Evolutionary conservation across 768 basidiomycete genomes (phyloP), one percentile per base, ranked within the genome.

Genomic region (Lactifluus rugatus): DNA sequence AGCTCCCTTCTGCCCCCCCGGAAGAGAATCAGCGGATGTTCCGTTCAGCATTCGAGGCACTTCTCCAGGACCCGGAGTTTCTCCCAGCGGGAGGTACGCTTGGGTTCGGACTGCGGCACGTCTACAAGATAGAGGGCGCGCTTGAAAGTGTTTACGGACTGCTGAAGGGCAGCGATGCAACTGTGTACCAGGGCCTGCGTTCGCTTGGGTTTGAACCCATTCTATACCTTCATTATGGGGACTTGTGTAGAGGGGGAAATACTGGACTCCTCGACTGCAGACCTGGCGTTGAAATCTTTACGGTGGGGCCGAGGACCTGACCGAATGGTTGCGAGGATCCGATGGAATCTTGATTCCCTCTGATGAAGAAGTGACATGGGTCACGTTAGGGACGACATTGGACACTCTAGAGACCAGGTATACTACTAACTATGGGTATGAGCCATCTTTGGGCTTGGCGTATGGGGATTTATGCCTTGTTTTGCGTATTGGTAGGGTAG

Each of bases 381-480:
- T 58, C 13, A 52, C 42, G 14, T 28, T 17, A 8, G 13, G 14
- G 19, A 50, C 57, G 42, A 16, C 14, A 36, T 45, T 42, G 45
- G 48, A 36, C 11, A 21, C 23, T 19, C 32, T 16, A 17, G 31
- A 52, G 37, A 31, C 5, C 8, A 8, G 8, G 31, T 31, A 31
- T 5, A 2, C 11, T 2, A 26, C 8, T 37, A 28, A 31, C 7
- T 52, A 48, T 21, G 51, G 51, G 42, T 48, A 52, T 13, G 31
- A 52, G 14, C 31, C 57, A 23, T 14, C 13, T 19, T 17, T 52
- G 44, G 45, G 32, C 3, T 11, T 32, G 11, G 23, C 16, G 50
- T 52, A 58, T 28, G 42, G 57, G 32, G 36, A 53, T 5, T 19
- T 48, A n/a, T 58, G 52, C 23, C 41, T 58, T 26, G n/a, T 58